These are phyloP conservation scores for Salix viminalis DNA, from an alignment of 345 rosid species.

Conservation along the genomic window DNA sequence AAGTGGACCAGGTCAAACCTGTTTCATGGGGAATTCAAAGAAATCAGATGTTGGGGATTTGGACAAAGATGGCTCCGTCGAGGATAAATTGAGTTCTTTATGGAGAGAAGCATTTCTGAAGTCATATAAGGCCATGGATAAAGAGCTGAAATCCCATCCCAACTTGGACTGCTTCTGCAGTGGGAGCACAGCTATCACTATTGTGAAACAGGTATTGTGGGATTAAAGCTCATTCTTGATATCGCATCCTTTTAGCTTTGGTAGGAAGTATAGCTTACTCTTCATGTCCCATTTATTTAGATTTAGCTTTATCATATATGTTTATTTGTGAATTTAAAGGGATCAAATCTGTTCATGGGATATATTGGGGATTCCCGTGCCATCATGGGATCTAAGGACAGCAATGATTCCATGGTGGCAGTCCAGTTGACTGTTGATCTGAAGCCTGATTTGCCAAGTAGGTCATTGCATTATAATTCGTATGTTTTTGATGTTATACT, in stretches of 20 bases:
- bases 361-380: conserved; percentile 98
- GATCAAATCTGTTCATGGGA: conserved; percentile 88
- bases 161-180: conserved; percentile 97
- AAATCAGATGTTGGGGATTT: conserved; percentile 46
- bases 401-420: conserved; percentile 71
- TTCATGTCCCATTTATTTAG: not conserved
- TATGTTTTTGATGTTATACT: conserved; percentile 6
- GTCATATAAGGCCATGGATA: conserved; percentile 93
- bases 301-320: conserved; percentile 10
- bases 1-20: conserved; percentile 38
- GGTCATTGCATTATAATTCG: conserved; percentile 12
- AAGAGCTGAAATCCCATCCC: conserved; percentile 90
- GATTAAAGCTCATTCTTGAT: not conserved
- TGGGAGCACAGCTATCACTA: conserved; percentile 90
- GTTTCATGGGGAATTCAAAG: conserved; percentile 48
- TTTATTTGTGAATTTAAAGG: conserved; percentile 47
- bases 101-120: conserved; percentile 93
- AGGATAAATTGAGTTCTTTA: conserved; percentile 45
- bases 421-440: conserved; percentile 90
- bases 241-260: conserved; percentile 4
- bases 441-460: conserved; percentile 99
- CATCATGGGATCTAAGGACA: conserved; percentile 82
- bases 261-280: not conserved
- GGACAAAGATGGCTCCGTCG: conserved; percentile 45
- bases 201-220: conserved; percentile 74